Conservation (phyloP, 2,329 filamentous ascomycete species). For the Epichloe brachyelytri region DNA sequence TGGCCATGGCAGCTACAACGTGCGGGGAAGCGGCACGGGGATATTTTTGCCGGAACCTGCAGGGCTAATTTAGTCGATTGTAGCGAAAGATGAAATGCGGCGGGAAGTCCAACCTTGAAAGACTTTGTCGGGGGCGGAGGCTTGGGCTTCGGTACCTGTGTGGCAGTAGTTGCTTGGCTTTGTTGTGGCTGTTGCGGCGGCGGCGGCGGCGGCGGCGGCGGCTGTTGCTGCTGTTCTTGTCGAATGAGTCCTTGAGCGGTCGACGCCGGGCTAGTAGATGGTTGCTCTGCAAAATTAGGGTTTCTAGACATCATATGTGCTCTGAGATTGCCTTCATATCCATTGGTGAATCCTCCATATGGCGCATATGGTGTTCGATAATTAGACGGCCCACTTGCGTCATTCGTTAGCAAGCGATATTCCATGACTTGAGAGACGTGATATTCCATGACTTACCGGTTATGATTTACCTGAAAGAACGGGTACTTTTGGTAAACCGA, state of each 20-base stretch:
- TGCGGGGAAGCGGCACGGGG: constrained; percentile 33
- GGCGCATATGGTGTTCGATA: constrained; percentile 48
- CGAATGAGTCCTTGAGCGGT: background rate
- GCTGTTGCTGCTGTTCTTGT: background rate
- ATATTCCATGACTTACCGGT: constrained; percentile 28
- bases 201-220: background rate
- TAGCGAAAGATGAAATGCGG: constrained; percentile 11
- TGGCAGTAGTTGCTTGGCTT: background rate
- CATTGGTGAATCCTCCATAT: constrained; percentile 46
- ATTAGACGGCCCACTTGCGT: constrained; percentile 35
- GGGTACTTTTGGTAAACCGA: constrained; percentile 40
- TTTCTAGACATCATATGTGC: constrained; percentile 29
- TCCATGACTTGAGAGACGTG: background rate
- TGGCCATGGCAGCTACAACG: constrained; percentile 26
- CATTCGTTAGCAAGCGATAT: constrained; percentile 8
- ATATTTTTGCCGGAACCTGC: constrained; percentile 26
- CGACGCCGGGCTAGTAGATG: background rate
- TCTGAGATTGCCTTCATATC: constrained; percentile 40
- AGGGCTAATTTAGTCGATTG: constrained; percentile 18
- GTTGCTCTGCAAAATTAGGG: constrained; percentile 14
- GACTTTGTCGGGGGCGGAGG: constrained; percentile 14
- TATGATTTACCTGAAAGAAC: constrained; percentile 48
- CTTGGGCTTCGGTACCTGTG: constrained; percentile 13
- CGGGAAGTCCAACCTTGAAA: constrained; percentile 21
- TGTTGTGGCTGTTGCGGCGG: background rate